phyloP scores from a whole-genome alignment of 2,329 filamentous ascomycete species.

The Epichloe aotearoae region DNA sequence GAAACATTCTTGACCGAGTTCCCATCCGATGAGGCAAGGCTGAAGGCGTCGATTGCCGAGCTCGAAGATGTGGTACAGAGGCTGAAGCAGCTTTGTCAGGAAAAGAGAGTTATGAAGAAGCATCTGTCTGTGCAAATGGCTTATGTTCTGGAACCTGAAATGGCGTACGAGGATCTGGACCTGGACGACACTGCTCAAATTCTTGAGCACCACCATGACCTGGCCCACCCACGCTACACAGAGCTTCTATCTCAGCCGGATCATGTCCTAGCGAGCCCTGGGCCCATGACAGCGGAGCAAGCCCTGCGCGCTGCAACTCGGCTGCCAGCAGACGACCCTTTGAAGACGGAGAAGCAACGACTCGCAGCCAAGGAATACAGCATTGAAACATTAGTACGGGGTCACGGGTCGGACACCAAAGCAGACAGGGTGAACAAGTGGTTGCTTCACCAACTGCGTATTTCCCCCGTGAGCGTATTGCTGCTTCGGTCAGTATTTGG shows the following conservation, averaged over 20 bases:
- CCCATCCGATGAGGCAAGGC: constrained; percentile 20
- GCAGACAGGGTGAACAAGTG: constrained; percentile 35
- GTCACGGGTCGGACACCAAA: constrained; percentile 23
- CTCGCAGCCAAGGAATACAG: constrained; percentile 34
- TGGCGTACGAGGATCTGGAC: constrained; percentile 27
- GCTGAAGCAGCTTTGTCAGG: constrained; percentile 27
- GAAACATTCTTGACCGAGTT: constrained; percentile 32
- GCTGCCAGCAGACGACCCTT: constrained; percentile 23
- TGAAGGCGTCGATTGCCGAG: constrained; percentile 19
- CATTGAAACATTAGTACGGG: constrained; percentile 29
- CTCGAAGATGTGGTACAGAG: constrained; percentile 20
- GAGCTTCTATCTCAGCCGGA: constrained; percentile 35
- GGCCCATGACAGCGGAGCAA: constrained; percentile 26
- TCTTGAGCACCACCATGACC: constrained; percentile 11
- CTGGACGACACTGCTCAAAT: constrained; percentile 20
- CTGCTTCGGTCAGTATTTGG: constrained; percentile 25
- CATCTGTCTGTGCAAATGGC: constrained; percentile 26
- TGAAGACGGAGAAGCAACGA: constrained; percentile 21
- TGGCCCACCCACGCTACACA: constrained; percentile 29
- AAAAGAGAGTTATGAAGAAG: constrained; percentile 28
- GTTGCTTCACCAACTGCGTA: constrained; percentile 37
- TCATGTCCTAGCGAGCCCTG: constrained; percentile 25
- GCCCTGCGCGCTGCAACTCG: constrained; percentile 26
- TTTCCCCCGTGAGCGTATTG: constrained; percentile 31
- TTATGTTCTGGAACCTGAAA: constrained; percentile 25